Evolutionary conservation across 2,329 filamentous ascomycete species (phyloP), one percentile per base, ranked within the genome.

Genomic region (Fonsecaea monophora): DNA sequence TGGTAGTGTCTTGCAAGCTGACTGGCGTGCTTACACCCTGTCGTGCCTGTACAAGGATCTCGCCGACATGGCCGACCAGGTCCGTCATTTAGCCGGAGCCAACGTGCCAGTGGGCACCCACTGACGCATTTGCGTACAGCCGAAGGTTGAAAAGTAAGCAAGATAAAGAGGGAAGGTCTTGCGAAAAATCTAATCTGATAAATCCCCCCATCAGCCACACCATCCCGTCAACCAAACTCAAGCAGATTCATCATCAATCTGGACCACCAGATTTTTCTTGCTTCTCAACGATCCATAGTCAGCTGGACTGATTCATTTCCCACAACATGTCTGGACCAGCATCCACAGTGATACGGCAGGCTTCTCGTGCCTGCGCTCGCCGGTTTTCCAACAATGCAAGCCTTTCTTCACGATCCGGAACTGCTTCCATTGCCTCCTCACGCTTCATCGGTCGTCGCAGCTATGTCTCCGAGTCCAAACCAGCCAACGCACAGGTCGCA

Each of bases 401-500:
- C 82, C 63, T 74, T 80, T 56, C 64, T 62, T 61, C 54, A 34
- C 63, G 62, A 34, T 35, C 65, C 77, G 78, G 73, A 74, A 77
- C 67, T 72, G 78, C 60, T 70, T 73, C 68, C 79, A 68, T 78
- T 80, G 75, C 74, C 77, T 75, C 74, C 78, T 72, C 74, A 79
- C 77, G 73, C 76, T 69, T 75, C 76, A 71, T 69, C 70, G 64
- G 70, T 68, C 72, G 83, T 74, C 87, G 92, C 76, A 85, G 82
- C 74, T 97, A 97, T 85, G 93, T 97, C 70, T 91, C 92, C 34
- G 90, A 94, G 82, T 90, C 91, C 68, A 92, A 90, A 82, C 85
- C 88, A 71, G 89, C 92, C 73, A 86, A 88, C 78, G 92, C 92
- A 59, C 92, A 93, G 77, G 91, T 97, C 75, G 89, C 87, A 73